Conservation (phyloP, 139 green algal genomes). For the Chlamydomonas asymmetrica region DNA sequence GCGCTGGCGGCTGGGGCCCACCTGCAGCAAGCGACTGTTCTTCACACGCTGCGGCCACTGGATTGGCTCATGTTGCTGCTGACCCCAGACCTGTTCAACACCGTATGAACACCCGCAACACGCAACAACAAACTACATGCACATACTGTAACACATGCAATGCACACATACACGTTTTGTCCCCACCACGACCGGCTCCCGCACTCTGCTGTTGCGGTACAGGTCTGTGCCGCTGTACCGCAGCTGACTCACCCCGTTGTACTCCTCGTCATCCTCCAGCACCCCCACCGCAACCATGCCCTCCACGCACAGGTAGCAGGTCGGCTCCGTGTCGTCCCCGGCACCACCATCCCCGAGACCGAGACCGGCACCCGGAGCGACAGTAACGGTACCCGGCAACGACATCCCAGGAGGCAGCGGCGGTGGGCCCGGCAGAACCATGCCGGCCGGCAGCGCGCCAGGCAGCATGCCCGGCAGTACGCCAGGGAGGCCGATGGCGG, state of each 20-base stretch:
- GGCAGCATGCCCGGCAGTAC: not conserved
- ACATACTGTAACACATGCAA: too few species aligned
- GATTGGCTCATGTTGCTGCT: too few species aligned
- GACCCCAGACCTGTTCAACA: too few species aligned
- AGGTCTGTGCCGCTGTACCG: too few species aligned
- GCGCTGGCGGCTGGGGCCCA: too few species aligned
- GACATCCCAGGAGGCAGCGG: not conserved
- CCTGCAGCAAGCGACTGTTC: too few species aligned
- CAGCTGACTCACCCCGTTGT: conserved; percentile 49
- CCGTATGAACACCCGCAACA: too few species aligned
- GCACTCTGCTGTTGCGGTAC: too few species aligned
- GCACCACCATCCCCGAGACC: not conserved
- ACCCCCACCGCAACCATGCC: conserved; percentile 61
- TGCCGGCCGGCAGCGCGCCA: not conserved
- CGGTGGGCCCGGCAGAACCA: not conserved
- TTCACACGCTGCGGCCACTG: too few species aligned
- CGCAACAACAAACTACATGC: too few species aligned
- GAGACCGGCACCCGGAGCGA: not conserved
- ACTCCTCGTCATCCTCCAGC: conserved; percentile 64
- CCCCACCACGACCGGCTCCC: too few species aligned
- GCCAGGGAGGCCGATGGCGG: not conserved
- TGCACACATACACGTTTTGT: too few species aligned
- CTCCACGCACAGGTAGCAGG: conserved; percentile 48
- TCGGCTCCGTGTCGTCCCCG: not conserved
- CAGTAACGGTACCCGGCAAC: not conserved